Evolutionary conservation across 192 early-diverging fungal species (phyloP), one percentile per base, ranked within the genome.

Genomic region (Coemansia sp.): DNA sequence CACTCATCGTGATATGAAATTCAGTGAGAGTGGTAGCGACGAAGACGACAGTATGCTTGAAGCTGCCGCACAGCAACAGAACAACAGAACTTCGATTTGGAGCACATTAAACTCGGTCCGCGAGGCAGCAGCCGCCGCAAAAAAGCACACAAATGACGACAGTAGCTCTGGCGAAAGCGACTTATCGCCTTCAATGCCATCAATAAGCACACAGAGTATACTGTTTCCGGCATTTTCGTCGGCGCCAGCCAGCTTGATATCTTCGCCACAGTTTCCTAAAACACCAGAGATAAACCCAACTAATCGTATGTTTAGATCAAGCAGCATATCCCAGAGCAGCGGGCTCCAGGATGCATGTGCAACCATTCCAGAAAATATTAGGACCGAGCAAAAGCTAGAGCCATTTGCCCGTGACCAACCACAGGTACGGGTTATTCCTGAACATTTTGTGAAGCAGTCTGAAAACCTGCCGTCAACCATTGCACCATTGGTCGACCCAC

Each of bases 181-280:
- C 17, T 57, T 17, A 11, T 53, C 54, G 23, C 63, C 74, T 11
- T 57, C 74, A 2, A 27, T 63, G 39, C 46, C 61, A n/a, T 17
- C 66, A 10, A 42, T 59, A 31, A 32, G 24, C 6, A 31, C 61
- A 20, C 57, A 72, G 29, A 33, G 57, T 27, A 39, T 54, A 22
- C 27, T 31, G 17, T 53, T 57, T 2, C 75, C 63, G n/a, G 61
- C 78, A 30, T 74, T 80, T 23, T 72, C 72, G 33, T 81, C 78
- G 4, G 78, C 78, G 10, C 78, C 78, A 0, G 78, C 78, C 51
- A 75, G 72, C 22, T 70, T 80, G 9, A 24, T 75, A 4, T 72
- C 78, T 2, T 80, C 78, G 11, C 78, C 78, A 8, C 78, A 75
- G 63, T 59, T 71, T 20, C 54, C 78, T 6, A 30, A 42, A 31